Evolutionary conservation across 306 rosid species (phyloP), one percentile per base, ranked within the genome.

Genomic region (Vigna unguiculata): DNA sequence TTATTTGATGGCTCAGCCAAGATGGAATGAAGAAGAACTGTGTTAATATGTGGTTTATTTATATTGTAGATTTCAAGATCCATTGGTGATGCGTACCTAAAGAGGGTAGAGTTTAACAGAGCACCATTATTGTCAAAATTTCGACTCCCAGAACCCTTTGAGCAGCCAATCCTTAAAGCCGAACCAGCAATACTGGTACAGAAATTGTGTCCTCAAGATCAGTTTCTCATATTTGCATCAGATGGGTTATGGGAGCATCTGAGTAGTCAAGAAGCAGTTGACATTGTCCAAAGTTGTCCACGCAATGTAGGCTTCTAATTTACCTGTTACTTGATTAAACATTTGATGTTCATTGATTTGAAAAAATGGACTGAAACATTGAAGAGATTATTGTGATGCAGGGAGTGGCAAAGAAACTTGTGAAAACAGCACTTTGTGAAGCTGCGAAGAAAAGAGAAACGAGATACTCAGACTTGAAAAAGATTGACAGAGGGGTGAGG

Each of bases 201-300:
- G 57, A 90, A 88, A 72, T 87, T 92, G 45, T 52, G 72, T 45
- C 93, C 93, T 0, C 82, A 84, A 40, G 99, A 96, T 82, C 97
- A 84, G 25, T 96, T 96, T 85, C 82, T 96, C 32, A 88, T 96
- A 81, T 87, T 96, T 84, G 99, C 97, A 75, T 96, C 99, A 2
- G 99, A 96, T 71, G 99, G 99, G 65, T 84, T 96, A 54, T 96
- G 99, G 98, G 99, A 96, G 83, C 96, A 93, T 54, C 5, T 96
- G 72, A 91, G 84, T 91, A 96, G 86, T 84, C 91, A 96, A 81
- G 91, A 88, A 87, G 99, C 97, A 24, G 98, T 88, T 59, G 90
- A 89, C 82, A 86, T 96, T 73, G 99, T 93, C 49, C 90, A 90
- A 15, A 91, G 49, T 73, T 72, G 69, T 85, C 91, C 98, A 5